These are phyloP conservation scores for Kodamaea plutei DNA, from an alignment of 1,139 yeast genomes.

Conservation along the genomic window DNA sequence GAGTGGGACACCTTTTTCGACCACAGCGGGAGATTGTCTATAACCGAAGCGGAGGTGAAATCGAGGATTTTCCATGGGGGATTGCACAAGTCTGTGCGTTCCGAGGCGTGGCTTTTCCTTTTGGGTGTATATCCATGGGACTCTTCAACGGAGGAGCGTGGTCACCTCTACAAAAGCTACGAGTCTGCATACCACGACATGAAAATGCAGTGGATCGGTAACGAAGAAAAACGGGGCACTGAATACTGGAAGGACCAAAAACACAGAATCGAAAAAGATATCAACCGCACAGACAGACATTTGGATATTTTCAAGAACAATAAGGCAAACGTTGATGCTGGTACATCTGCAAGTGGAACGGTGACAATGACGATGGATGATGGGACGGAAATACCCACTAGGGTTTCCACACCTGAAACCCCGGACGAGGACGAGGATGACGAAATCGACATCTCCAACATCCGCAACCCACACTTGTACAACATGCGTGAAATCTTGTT, in stretches of 20 bases:
- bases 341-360: constrained; percentile 7
- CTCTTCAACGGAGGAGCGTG: constrained; percentile 65
- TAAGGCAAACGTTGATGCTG: constrained; percentile 11
- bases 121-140: constrained; percentile 89
- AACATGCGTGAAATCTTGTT: constrained; percentile 73
- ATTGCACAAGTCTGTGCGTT: constrained; percentile 52
- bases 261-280: constrained; percentile 87
- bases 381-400: constrained; percentile 11
- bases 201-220: constrained; percentile 64
- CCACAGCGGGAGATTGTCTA: constrained; percentile 61
- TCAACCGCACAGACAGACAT: constrained; percentile 84
- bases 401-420: constrained; percentile 36
- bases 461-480: constrained; percentile 65
- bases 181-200: constrained; percentile 61
- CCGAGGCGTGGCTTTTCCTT: constrained; percentile 82
- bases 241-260: constrained; percentile 87
- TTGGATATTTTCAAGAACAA: constrained; percentile 56
- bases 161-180: constrained; percentile 52
- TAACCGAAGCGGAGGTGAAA: constrained; percentile 75
- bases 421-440: constrained; percentile 50
- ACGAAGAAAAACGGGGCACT: constrained; percentile 52
- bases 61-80: constrained; percentile 91
- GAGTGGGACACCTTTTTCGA: constrained; percentile 91
- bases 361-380: constrained; percentile 3
- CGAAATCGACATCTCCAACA: constrained; percentile 46